Percentiles rank a stretch among this genome's conserved stretches.
phyloP scores from a whole-genome alignment of 805 yeast genomes.

The Kluyveromyces lactis region DNA sequence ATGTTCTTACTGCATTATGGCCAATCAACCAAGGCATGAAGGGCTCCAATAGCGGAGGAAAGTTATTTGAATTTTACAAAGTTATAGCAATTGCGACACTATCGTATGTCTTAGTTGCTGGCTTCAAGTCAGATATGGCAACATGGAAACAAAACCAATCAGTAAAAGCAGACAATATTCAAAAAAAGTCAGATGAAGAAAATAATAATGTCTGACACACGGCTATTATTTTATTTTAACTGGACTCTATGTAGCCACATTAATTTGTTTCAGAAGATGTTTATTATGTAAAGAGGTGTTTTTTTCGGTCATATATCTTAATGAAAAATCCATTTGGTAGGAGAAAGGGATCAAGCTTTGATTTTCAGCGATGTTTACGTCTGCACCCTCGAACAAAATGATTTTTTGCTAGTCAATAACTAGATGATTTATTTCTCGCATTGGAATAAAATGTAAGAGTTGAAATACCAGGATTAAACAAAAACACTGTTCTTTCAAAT shows the following conservation, averaged over 20 bases:
- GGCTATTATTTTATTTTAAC: not conserved
- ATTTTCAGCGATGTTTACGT: not conserved
- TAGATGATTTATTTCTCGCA: not conserved
- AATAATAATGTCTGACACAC: not conserved
- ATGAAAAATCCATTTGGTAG: not conserved
- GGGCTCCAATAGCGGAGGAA: constrained; percentile 1
- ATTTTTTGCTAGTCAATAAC: not conserved
- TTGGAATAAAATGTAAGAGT: not conserved
- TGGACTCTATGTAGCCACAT: not conserved
- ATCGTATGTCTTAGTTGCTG: not conserved
- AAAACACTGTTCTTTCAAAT: not conserved
- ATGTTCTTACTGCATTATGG: not conserved
- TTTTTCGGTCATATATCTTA: not conserved
- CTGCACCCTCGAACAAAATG: not conserved
- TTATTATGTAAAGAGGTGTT: too few relatives aligned
- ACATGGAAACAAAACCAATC: constrained; percentile 1
- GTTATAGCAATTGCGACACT: constrained; percentile 1
- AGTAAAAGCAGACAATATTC: not conserved
- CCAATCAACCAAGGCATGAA: not conserved
- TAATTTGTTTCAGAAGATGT: too few relatives aligned
- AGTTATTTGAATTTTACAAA: not conserved
- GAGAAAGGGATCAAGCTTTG: not conserved
- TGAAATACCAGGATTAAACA: not conserved
- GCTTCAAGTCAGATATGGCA: not conserved
- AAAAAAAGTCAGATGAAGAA: not conserved